Conservation (phyloP, 371 early-diverging fungal genomes). For the Rhizopus sp. region DNA sequence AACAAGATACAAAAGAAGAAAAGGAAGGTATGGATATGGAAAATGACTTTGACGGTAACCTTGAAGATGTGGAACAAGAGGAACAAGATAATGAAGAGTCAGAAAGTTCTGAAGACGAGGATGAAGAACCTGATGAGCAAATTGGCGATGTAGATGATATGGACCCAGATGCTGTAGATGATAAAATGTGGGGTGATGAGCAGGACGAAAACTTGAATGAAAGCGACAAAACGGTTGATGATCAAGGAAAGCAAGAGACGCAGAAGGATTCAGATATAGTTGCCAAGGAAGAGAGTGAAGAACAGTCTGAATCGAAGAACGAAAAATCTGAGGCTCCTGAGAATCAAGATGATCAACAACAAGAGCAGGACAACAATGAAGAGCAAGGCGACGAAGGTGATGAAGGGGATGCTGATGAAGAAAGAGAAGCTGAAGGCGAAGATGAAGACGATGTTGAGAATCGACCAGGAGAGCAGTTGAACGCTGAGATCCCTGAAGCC, state of each 20-base stretch:
- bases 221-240: slow-evolving; percentile 62
- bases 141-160: slow-evolving; percentile 90
- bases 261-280: slow-evolving; percentile 68
- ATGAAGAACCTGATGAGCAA: slow-evolving; percentile 83
- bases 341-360: slow-evolving; percentile 33
- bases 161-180: slow-evolving; percentile 91
- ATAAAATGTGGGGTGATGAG: slow-evolving; percentile 96
- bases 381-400: slow-evolving; percentile 49
- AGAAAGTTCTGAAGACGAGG: slow-evolving; percentile 55
- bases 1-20: slow-evolving; percentile 74
- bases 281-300: slow-evolving; percentile 66
- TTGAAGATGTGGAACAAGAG: slow-evolving; percentile 86
- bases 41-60: slow-evolving; percentile 90
- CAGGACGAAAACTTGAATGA: slow-evolving; percentile 73
- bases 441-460: slow-evolving; percentile 49
- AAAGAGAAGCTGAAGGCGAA: slow-evolving; percentile 33
- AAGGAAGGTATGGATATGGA: slow-evolving; percentile 97
- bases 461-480: slow-evolving; percentile 55
- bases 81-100: slow-evolving; percentile 60
- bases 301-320: slow-evolving; percentile 34
- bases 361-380: slow-evolving; percentile 45
- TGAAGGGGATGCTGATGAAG: slow-evolving; percentile 37
- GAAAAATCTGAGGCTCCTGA: slow-evolving; percentile 32
- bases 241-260: slow-evolving; percentile 51
- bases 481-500: slow-evolving; percentile 63